phyloP scores from a whole-genome alignment of 2,329 filamentous ascomycete genomes.

The Colletotrichum sp. region DNA sequence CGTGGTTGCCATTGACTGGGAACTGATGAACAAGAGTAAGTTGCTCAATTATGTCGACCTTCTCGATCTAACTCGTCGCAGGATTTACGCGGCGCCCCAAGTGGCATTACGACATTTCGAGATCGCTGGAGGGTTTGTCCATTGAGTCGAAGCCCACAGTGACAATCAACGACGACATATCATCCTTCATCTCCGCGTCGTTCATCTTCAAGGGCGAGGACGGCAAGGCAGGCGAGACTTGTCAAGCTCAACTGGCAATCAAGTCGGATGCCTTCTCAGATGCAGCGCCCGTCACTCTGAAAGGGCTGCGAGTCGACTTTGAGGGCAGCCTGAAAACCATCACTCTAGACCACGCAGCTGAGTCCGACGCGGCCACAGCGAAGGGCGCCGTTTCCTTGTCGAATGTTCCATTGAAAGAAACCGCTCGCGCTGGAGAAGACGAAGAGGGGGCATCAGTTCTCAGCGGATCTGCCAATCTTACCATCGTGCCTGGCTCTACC shows the following conservation, averaged over 20 bases:
- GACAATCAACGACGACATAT: slow-evolving; percentile 54
- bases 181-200: slow-evolving; percentile 59
- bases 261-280: slow-evolving; percentile 60
- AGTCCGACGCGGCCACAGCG: slow-evolving; percentile 3
- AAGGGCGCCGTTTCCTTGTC: slow-evolving; percentile 27
- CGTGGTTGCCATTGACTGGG: slow-evolving; percentile 69
- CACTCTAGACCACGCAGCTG: slow-evolving; percentile 49
- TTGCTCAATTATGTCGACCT: neutral
- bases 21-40: slow-evolving; percentile 65
- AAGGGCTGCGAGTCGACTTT: slow-evolving; percentile 59
- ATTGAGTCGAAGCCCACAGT: slow-evolving; percentile 52
- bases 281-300: slow-evolving; percentile 57
- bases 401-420: slow-evolving; percentile 30
- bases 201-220: slow-evolving; percentile 65
- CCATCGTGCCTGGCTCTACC: slow-evolving; percentile 69
- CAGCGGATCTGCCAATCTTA: slow-evolving; percentile 55
- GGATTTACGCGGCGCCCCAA: slow-evolving; percentile 59
- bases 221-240: slow-evolving; percentile 66
- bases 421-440: slow-evolving; percentile 7
- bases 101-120: slow-evolving; percentile 67
- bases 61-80: slow-evolving; percentile 24
- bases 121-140: slow-evolving; percentile 57
- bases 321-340: slow-evolving; percentile 63
- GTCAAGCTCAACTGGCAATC: slow-evolving; percentile 62
- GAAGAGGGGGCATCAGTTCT: slow-evolving; percentile 35